Percentiles rank a stretch among this genome's conserved stretches.
These are phyloP conservation scores for Dryadomyces quercus-mongolicae DNA, from an alignment of 2,329 filamentous ascomycete species.

Conservation along the genomic window DNA sequence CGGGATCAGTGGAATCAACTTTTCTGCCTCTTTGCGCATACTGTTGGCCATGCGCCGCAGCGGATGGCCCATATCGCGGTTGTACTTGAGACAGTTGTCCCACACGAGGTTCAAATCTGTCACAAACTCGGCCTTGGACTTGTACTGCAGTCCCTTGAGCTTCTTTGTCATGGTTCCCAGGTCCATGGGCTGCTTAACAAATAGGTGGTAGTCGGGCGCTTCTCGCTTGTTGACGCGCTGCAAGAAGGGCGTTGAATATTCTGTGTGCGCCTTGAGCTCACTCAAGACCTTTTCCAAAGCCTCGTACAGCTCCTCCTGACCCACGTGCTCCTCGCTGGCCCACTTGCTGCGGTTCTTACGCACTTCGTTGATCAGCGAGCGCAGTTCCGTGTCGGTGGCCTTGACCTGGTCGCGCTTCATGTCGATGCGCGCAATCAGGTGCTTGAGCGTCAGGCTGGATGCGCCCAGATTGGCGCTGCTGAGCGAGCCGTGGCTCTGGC, in stretches of 20 bases:
- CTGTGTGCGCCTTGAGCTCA: conserved; percentile 91
- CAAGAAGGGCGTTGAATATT: conserved; percentile 93
- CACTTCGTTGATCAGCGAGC: conserved; percentile 91
- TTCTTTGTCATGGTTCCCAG: conserved; percentile 98
- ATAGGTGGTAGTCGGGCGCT: conserved; percentile 85
- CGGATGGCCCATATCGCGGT: conserved; percentile 77
- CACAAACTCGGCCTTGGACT: conserved; percentile 90
- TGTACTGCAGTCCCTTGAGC: conserved; percentile 67
- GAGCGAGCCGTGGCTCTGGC: conserved; percentile 70
- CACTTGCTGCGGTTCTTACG: conserved; percentile 97
- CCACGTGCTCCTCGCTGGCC: conserved; percentile 95
- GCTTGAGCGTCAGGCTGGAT: conserved; percentile 90
- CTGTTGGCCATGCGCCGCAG: conserved; percentile 86
- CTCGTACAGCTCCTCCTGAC: conserved; percentile 96
- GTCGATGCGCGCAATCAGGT: conserved; percentile 92
- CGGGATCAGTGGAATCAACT: conserved; percentile 86
- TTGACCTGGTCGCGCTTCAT: conserved; percentile 80
- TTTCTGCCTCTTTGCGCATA: conserved; percentile 96
- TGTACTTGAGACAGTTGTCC: conserved; percentile 94
- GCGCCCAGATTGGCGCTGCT: conserved; percentile 91
- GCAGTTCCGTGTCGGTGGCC: conserved; percentile 84
- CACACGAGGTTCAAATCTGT: conserved; percentile 89
- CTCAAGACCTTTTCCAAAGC: conserved; percentile 93
- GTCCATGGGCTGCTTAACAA: conserved; percentile 97
- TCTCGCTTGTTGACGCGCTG: conserved; percentile 94